Evolutionary conservation across 1,284 basidiomycete species (phyloP).

Genomic region (Calocybe gambosa): DNA sequence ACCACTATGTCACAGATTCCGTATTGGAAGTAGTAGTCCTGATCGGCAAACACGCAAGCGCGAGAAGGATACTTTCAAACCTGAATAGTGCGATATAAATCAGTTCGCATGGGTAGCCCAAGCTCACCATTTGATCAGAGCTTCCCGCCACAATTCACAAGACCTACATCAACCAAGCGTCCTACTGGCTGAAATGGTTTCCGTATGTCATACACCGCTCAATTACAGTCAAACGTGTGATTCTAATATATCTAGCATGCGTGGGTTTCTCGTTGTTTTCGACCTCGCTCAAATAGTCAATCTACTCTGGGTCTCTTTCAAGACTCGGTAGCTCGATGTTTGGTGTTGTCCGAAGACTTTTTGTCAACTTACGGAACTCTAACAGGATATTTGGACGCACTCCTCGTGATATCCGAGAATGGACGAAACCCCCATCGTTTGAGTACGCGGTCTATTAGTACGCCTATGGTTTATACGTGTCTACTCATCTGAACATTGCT

Average conservation of each 20-base stretch:
- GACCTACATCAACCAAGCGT: slow-evolving; percentile 77
- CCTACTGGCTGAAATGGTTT: slow-evolving; percentile 92
- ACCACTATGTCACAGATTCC: slow-evolving; percentile 35
- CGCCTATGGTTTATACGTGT: not conserved
- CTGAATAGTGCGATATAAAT: slow-evolving; percentile 47
- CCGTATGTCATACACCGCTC: slow-evolving; percentile 45
- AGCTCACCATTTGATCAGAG: slow-evolving; percentile 30
- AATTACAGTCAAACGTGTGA: not conserved
- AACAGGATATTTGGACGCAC: slow-evolving; percentile 82
- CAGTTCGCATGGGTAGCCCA: not conserved
- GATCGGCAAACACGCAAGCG: slow-evolving; percentile 64
- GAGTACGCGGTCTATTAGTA: slow-evolving; percentile 3
- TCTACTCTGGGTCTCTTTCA: slow-evolving; percentile 78
- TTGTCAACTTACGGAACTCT: not conserved
- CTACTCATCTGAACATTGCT: not conserved
- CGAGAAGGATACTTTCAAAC: slow-evolving; percentile 57
- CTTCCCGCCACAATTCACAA: slow-evolving; percentile 64
- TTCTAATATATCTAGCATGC: slow-evolving; percentile 43
- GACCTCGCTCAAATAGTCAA: slow-evolving; percentile 94
- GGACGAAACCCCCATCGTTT: slow-evolving; percentile 76
- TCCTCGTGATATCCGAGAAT: slow-evolving; percentile 90
- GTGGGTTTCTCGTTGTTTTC: slow-evolving; percentile 88
- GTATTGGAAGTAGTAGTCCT: slow-evolving; percentile 60
- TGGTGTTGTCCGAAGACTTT: not conserved
- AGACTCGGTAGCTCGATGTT: slow-evolving; percentile 44